A percentile compares a stretch with the other conserved stretches of the same genome.
These are phyloP conservation scores for Fusarium mangiferae DNA, from an alignment of 2,329 filamentous ascomycete genomes.

Conservation along the genomic window DNA sequence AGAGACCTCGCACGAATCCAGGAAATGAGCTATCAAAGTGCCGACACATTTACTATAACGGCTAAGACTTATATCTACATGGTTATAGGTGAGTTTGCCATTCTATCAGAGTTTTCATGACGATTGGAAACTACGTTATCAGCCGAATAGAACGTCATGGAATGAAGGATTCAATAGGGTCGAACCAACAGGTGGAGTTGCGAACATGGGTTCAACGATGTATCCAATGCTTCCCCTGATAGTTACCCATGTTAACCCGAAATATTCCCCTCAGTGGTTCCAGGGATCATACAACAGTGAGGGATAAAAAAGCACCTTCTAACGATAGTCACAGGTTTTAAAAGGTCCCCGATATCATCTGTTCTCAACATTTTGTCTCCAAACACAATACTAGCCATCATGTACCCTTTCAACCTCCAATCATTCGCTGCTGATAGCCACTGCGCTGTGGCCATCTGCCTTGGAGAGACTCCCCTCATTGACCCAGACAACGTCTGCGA, in stretches of 20 bases:
- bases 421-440: not conserved
- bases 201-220: not conserved
- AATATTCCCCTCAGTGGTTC: accelerated
- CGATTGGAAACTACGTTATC: not conserved
- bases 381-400: not conserved
- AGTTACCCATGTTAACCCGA: not conserved
- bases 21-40: no score
- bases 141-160: no score
- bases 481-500: not conserved
- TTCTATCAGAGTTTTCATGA: not conserved
- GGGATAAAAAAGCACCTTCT: not conserved
- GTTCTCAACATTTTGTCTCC: accelerated
- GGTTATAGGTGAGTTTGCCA: no score
- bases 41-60: no score
- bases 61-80: no score
- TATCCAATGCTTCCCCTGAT: not conserved
- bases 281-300: not conserved
- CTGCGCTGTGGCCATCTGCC: conserved; percentile 3
- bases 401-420: not conserved
- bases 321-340: accelerated
- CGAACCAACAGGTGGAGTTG: not conserved
- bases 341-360: not conserved
- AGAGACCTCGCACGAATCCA: no score
- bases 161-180: not conserved
- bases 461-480: not conserved